Percentiles rank a stretch among this genome's conserved stretches.
Evolutionary conservation across 139 green algal genomes (phyloP).

Genomic region (Chlamydomonas schloesseri): DNA sequence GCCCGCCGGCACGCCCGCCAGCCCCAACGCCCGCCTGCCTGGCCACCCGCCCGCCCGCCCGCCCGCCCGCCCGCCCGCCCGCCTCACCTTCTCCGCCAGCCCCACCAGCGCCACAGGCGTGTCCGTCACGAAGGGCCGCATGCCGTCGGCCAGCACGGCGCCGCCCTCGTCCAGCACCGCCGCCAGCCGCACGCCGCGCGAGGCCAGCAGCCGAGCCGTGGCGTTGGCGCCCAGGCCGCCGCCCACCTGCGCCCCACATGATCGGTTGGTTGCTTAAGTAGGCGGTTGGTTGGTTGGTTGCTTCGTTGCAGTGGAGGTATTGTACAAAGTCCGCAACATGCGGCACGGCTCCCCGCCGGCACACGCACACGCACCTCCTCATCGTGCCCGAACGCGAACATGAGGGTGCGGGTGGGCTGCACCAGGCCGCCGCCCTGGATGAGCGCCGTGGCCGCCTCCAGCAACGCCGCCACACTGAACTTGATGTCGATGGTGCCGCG

Average conservation of each 20-base stretch:
- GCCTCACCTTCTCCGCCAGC: slow-evolving; percentile 72
- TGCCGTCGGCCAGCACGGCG: slow-evolving; percentile 57
- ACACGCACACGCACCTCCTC: slow-evolving; percentile 83
- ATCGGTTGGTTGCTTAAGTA: not conserved
- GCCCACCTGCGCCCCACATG: slow-evolving; percentile 45
- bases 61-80: not conserved
- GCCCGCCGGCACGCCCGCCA: too few relatives aligned
- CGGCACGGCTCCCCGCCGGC: too few relatives aligned
- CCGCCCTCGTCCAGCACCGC: slow-evolving; percentile 83
- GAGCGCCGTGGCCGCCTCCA: slow-evolving; percentile 77
- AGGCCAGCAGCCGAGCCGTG: slow-evolving; percentile 29
- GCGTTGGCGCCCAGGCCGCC: slow-evolving; percentile 41
- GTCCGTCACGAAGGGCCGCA: slow-evolving; percentile 46
- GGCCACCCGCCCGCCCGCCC: too few relatives aligned
- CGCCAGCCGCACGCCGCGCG: slow-evolving; percentile 55
- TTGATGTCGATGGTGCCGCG: slow-evolving; percentile 82
- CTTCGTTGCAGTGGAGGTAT: not conserved
- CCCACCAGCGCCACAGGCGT: slow-evolving; percentile 75
- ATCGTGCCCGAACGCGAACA: slow-evolving; percentile 83
- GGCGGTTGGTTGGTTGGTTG: not conserved
- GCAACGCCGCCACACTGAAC: slow-evolving; percentile 59
- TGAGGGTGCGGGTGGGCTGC: slow-evolving; percentile 55
- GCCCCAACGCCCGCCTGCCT: too few relatives aligned
- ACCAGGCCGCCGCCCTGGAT: not conserved
- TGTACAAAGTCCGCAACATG: too few relatives aligned